These are phyloP conservation scores for Pochonia chlamydosporia DNA, from an alignment of 2,329 filamentous ascomycete genomes.

Conservation along the genomic window DNA sequence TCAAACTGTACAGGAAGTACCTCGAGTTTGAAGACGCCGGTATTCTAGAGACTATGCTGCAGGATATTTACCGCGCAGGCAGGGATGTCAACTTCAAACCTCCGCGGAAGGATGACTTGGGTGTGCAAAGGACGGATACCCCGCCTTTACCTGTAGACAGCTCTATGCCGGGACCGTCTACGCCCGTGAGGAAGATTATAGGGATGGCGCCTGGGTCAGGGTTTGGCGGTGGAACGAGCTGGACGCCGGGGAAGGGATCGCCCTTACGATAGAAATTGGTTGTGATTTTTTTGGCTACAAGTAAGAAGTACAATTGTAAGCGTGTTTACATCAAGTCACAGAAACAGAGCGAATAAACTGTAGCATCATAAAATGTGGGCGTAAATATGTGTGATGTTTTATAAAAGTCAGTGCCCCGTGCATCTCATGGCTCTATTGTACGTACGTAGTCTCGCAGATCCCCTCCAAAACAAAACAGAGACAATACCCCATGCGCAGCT, in stretches of 20 bases:
- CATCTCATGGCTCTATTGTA: neutral
- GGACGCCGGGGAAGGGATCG: conserved; percentile 42
- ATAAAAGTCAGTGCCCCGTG: neutral
- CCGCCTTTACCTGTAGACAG: conserved; percentile 40
- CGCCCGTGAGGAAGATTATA: conserved; percentile 37
- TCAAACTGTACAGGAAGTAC: conserved; percentile 85
- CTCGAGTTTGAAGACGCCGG: conserved; percentile 84
- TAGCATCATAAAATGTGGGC: neutral
- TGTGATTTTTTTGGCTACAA: neutral
- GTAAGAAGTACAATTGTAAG: neutral
- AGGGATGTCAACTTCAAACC: conserved; percentile 46
- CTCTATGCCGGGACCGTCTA: conserved; percentile 33
- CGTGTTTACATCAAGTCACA: neutral
- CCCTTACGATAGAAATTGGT: conserved; percentile 22
- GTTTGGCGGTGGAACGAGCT: conserved; percentile 32
- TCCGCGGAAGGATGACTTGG: conserved; percentile 39
- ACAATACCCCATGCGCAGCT: conserved; percentile 1
- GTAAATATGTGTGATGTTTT: neutral
- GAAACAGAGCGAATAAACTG: too few species aligned
- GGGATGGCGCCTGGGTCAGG: conserved; percentile 25
- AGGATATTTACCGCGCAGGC: conserved; percentile 68
- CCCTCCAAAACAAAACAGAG: neutral
- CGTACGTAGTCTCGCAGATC: neutral
- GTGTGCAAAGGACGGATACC: conserved; percentile 44
- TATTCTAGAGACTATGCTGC: conserved; percentile 73